These are phyloP conservation scores for Zanthoxylum bungeanum DNA, from an alignment of 345 rosid genomes.

Conservation along the genomic window DNA sequence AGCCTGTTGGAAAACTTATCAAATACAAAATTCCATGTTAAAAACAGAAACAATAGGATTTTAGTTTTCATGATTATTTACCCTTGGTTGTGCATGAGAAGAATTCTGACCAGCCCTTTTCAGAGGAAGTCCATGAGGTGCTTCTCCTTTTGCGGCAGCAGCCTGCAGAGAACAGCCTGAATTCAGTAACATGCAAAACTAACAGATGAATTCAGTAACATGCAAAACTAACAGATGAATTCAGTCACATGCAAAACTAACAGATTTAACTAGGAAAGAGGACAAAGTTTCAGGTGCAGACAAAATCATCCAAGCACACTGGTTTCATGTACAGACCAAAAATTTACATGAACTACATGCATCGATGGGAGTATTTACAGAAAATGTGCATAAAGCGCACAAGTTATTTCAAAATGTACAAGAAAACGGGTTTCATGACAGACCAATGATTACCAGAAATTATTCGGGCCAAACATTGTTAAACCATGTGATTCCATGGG, in stretches of 20 bases:
- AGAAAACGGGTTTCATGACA: neutral
- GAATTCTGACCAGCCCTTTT: slow-evolving; percentile 98
- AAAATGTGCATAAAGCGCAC: neutral
- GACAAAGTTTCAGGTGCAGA: neutral
- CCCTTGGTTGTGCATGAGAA: slow-evolving; percentile 84
- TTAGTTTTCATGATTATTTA: slow-evolving; percentile 33
- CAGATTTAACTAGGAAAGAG: neutral
- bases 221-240: no score
- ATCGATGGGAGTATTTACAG: neutral
- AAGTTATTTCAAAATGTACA: neutral
- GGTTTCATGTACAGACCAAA: neutral
- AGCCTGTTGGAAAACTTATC: slow-evolving; percentile 40
- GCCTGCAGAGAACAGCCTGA: slow-evolving; percentile 54
- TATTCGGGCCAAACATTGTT: neutral
- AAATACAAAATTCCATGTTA: slow-evolving; percentile 13
- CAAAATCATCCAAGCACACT: neutral
- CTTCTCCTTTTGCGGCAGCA: slow-evolving; percentile 99
- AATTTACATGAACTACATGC: neutral
- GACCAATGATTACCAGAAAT: neutral
- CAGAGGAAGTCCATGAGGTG: slow-evolving; percentile 98
- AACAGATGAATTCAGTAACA: no score
- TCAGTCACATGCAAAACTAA: no score
- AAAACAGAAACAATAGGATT: slow-evolving; percentile 5
- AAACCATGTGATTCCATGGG: neutral
- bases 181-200: slow-evolving; percentile 15